Evolutionary conservation across 192 early-diverging fungal species (phyloP), one percentile per base, ranked within the genome.

Genomic region (Coemansia sp.): DNA sequence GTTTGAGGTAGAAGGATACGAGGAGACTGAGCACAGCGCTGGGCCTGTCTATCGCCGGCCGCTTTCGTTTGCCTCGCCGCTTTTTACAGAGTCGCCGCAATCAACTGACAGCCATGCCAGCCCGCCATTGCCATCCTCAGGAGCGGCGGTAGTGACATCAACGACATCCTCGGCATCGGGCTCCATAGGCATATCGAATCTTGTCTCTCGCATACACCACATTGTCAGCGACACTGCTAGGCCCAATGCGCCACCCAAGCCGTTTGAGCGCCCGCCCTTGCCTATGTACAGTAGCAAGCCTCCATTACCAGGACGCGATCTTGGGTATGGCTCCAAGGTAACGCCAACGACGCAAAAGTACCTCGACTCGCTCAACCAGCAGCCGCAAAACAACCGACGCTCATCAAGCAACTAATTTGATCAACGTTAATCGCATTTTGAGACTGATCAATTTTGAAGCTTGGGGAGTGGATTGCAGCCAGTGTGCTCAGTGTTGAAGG

Each of bases 271-370:
- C 2, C 77, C 77, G 9, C 77, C 77, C 21, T 50, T 68, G 60
- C 77, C 67, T 0, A 60, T 63, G 9, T 57, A 67, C 51, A 39
- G 16, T 63, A 42, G 26, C 23, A 11, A 38, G 7, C 68, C 48
- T 9, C 48, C 23, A 58, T 39, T 42, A 35, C 57, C 66, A 31
- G 60, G 24, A 1, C 37, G 11, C 21, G 38, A 18, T 23, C 35
- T 23, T 42, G 16, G 59, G 7, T 18, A 39, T 16, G 31, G 18
- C 56, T 60, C 11, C 62, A 81, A 81, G 50, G 50, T 81, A 20
- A 81, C 78, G 11, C 78, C 78, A 10, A 74, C 73, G 4, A 81
- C 78, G 18, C 72, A 75, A 72, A 81, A 81, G 57, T 81, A 81
- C 38, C 73, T 81, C 14, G 78, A 81, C 35, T 63, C 78, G 16